Conservation (phyloP, 768 basidiomycete species). For the Lentinula sp. region DNA sequence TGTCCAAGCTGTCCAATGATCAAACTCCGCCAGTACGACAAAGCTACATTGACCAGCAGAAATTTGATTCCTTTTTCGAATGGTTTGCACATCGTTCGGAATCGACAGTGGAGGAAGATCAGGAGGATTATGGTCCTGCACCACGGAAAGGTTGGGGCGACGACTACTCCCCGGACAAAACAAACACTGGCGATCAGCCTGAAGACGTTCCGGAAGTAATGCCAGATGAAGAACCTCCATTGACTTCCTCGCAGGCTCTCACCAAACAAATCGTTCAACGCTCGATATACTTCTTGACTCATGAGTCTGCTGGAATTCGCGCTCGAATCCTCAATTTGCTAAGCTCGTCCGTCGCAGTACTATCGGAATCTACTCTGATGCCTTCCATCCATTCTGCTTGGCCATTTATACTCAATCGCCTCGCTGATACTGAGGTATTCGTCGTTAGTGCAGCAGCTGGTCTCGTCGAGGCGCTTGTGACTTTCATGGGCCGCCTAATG, state of each 20-base stretch:
- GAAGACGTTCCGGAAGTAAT: constrained; percentile 23
- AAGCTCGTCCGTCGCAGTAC: constrained; percentile 64
- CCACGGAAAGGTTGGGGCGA: constrained; percentile 56
- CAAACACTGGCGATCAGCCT: constrained; percentile 15
- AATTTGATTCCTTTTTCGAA: constrained; percentile 47
- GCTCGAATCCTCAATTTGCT: constrained; percentile 77
- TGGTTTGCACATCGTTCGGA: constrained; percentile 57
- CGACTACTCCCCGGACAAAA: constrained; percentile 16
- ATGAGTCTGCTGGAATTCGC: constrained; percentile 81
- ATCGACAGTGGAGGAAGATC: constrained; percentile 27
- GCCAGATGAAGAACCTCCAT: constrained; percentile 40
- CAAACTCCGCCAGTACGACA: constrained; percentile 15
- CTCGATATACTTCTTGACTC: constrained; percentile 87
- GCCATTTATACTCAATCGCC: constrained; percentile 89
- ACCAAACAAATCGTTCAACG: constrained; percentile 84
- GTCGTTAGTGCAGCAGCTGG: constrained; percentile 74
- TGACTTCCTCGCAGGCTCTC: constrained; percentile 68
- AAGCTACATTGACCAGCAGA: constrained; percentile 21
- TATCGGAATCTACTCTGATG: constrained; percentile 68
- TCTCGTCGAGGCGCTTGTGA: constrained; percentile 67
- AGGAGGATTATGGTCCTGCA: constrained; percentile 50
- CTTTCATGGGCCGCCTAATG: constrained; percentile 82
- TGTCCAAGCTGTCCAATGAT: constrained; percentile 11
- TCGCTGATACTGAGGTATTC: constrained; percentile 67
- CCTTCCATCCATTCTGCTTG: constrained; percentile 85